Base-by-base conservation (phyloP, 1,139 yeast genomes). In the Ogataea hybrid region DNA sequence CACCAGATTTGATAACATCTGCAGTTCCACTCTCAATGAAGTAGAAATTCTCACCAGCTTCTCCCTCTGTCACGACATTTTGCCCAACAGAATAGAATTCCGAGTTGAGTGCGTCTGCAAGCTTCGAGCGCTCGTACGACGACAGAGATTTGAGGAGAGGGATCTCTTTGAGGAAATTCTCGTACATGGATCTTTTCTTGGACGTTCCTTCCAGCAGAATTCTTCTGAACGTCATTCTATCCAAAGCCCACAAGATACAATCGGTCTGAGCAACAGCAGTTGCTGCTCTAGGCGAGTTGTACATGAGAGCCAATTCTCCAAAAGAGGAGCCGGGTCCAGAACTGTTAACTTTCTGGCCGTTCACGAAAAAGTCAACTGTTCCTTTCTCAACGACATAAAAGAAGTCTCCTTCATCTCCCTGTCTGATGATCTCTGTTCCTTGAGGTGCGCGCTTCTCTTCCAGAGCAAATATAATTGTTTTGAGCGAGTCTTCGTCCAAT, bases 211-310 rank as follows among this genome's bases (percentile, higher is more conserved):
- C 96, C 58, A 90, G 74, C 47, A 92, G 73, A 51, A 92, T 92
- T 62, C 92, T 79, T 65, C 97, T 83, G 73, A 92, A 92, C 1
- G 97, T 90, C 57, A 85, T 71, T 60, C 98, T 80, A 66, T 92
- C 98, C 56, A 92, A 75, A 2, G 96, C 95, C 97, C 97, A 92
- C 40, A 90, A 75, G 25, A 77, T 77, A 57, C 83, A 77, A 52
- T 80, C 84, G 7, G 81, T 69, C 25, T 79, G 74, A 8, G 97
- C 95, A 16, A 75, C 60, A 2, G 88, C 97, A 1, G 97, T 89
- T 15, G 97, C 98, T 6, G 97, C 98, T 66, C 98, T 80, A 47
- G 97, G 97, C 16, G 97, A 82, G 65, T 92, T 92, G 70, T 92
- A 92, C 96, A 92, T 89, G 57, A 92, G 76, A 2, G 98, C 98